phyloP scores from a whole-genome alignment of 345 rosid genomes.

The Pugionium dolabratum region DNA sequence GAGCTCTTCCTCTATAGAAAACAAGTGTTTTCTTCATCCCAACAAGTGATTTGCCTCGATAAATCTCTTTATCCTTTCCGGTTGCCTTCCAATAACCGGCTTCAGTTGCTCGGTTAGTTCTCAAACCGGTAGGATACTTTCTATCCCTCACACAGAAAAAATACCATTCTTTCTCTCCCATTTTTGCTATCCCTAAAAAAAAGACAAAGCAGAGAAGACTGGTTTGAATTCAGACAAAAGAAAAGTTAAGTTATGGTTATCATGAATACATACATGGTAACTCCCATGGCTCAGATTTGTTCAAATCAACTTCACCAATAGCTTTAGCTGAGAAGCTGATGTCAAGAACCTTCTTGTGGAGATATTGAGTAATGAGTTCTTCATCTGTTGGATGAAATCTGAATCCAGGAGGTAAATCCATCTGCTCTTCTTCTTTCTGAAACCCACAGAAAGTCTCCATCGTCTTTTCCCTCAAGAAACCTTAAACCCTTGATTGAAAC shows the following conservation, averaged over 20 bases:
- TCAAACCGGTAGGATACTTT: conserved; percentile 85
- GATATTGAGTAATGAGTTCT: conserved; percentile 87
- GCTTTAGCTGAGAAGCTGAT: conserved; percentile 65
- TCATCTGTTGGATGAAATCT: conserved; percentile 96
- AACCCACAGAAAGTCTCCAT: conserved; percentile 41
- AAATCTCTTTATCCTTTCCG: conserved; percentile 88
- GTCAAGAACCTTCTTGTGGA: conserved; percentile 71
- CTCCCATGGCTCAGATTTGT: conserved; percentile 99
- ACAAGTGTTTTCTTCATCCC: conserved; percentile 98
- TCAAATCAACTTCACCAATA: conserved; percentile 90
- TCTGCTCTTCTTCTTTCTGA: conserved; percentile 53
- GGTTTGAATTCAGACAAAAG: background rate
- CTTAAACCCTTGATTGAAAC: conserved; percentile 33
- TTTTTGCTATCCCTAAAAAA: conserved; percentile 77
- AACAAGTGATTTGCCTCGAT: conserved; percentile 66
- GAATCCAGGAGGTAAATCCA: conserved; percentile 94
- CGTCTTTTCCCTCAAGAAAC: background rate
- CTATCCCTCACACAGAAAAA: conserved; percentile 89
- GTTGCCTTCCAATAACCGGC: conserved; percentile 98
- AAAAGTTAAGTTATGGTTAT: background rate
- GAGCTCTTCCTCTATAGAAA: conserved; percentile 90
- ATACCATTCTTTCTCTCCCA: conserved; percentile 98
- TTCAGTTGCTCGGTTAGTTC: conserved; percentile 89
- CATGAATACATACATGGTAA: conserved; percentile 63
- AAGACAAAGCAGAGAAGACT: background rate